phyloP scores from a whole-genome alignment of 768 basidiomycete genomes.

The Porpolomopsis calyptriformis region DNA sequence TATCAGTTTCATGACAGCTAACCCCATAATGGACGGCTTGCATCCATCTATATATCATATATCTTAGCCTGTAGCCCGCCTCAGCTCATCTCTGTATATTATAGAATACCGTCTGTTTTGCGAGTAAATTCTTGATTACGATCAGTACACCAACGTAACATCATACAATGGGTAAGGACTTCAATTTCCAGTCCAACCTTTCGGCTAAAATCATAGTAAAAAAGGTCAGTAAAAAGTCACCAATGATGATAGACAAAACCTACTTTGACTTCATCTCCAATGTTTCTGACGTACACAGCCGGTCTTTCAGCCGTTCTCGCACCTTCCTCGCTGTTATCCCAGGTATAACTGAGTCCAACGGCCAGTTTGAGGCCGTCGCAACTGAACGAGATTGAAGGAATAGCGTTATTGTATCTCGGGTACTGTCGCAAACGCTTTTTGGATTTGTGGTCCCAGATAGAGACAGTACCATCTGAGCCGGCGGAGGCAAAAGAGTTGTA shows the following conservation, averaged over 20 bases:
- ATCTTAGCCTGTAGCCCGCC: too few species aligned
- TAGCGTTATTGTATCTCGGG: constrained; percentile 61
- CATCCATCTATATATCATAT: too few species aligned
- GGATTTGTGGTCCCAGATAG: constrained; percentile 94
- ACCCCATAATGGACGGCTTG: too few species aligned
- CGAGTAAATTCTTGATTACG: too few species aligned
- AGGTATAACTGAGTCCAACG: constrained; percentile 79
- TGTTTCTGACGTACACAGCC: constrained; percentile 46
- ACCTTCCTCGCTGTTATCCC: constrained; percentile 79
- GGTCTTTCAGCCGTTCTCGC: constrained; percentile 54
- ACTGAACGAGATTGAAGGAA: constrained; percentile 77
- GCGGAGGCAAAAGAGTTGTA: constrained; percentile 94
- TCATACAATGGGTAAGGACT: too few species aligned
- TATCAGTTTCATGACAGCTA: too few species aligned
- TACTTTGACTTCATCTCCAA: constrained; percentile 75
- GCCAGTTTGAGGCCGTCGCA: constrained; percentile 75
- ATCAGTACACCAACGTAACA: too few species aligned
- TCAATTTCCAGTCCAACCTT: not conserved
- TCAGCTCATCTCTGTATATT: too few species aligned
- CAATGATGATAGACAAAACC: constrained; percentile 11
- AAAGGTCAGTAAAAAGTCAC: not conserved
- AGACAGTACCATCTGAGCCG: constrained; percentile 88
- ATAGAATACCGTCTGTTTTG: too few species aligned
- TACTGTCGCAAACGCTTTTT: constrained; percentile 93
- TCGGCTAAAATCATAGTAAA: constrained; percentile 1